Evolutionary conservation across 2,329 filamentous ascomycete genomes (phyloP).

Genomic region (Diaporthe sp.): DNA sequence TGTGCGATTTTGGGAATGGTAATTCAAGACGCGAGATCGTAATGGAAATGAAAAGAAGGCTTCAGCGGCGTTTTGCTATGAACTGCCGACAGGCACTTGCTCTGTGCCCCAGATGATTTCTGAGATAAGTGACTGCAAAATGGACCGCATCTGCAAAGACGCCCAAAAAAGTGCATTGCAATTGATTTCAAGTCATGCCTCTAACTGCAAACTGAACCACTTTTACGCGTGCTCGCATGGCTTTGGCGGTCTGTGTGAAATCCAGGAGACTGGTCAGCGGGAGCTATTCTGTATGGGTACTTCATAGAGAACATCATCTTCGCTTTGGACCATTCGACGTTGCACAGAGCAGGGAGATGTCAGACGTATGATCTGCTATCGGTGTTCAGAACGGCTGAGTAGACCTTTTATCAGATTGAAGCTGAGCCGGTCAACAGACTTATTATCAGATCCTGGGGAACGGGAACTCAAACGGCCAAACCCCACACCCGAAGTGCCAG

Average conservation of each 20-base stretch:
- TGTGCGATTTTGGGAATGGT: background rate
- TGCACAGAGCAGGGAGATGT: background rate
- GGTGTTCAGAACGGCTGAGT: background rate
- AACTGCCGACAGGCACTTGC: background rate
- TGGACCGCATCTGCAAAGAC: background rate
- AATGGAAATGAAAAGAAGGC: background rate
- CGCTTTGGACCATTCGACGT: background rate
- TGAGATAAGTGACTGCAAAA: background rate
- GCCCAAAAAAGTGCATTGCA: background rate
- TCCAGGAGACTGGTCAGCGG: background rate
- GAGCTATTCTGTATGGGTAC: background rate
- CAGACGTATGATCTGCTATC: background rate
- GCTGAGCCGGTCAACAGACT: background rate
- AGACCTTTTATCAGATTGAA: background rate
- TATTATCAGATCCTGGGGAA: slow-evolving; percentile 10
- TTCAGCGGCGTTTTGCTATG: background rate
- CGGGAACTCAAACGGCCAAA: slow-evolving; percentile 8
- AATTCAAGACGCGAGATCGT: background rate
- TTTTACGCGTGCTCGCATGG: background rate
- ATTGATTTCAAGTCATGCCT: background rate
- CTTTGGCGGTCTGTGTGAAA: background rate
- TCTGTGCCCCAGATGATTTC: background rate
- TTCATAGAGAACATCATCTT: background rate
- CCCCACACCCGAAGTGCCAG: slow-evolving; percentile 37
- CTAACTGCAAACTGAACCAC: background rate